A percentile compares a stretch with the other conserved stretches of the same genome.
phyloP scores from a whole-genome alignment of 768 basidiomycete species.

The Erythrobasidium yunnanense region DNA sequence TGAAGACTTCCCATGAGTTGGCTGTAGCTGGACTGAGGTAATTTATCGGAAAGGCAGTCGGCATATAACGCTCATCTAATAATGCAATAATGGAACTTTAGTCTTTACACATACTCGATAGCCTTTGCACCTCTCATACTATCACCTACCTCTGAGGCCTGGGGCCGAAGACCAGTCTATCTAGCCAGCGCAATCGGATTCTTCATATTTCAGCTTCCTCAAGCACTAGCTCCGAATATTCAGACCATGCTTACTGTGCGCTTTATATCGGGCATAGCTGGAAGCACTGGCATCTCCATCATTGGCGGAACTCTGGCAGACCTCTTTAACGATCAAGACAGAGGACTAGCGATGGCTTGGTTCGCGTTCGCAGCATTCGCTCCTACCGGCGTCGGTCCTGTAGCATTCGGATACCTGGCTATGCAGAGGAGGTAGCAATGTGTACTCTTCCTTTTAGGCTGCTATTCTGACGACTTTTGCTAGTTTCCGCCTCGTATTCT shows the following conservation, averaged over 20 bases:
- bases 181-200: conserved; percentile 9
- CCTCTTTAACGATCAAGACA: conserved; percentile 8
- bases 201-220: conserved; percentile 12
- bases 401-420: no score
- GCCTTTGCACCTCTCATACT: conserved; percentile 2
- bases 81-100: no score
- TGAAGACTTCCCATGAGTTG: background rate
- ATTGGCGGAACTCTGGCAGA: conserved; percentile 20
- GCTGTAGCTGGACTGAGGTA: background rate
- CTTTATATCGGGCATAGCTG: conserved; percentile 22
- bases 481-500: conserved; percentile 59
- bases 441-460: no score
- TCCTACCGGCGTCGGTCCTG: background rate
- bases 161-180: conserved; percentile 6
- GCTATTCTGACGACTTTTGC: no score
- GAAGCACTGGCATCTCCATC: conserved; percentile 5
- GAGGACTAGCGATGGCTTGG: conserved; percentile 17
- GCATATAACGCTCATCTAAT: no score
- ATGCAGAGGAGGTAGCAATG: no score
- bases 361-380: background rate
- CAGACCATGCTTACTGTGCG: conserved; percentile 22
- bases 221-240: conserved; percentile 18
- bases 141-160: conserved; percentile 18
- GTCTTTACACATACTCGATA: conserved; percentile 6
- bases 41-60: no score